Base-by-base conservation (phyloP, 2,329 filamentous ascomycete species). In the Colletotrichum camelliae region DNA sequence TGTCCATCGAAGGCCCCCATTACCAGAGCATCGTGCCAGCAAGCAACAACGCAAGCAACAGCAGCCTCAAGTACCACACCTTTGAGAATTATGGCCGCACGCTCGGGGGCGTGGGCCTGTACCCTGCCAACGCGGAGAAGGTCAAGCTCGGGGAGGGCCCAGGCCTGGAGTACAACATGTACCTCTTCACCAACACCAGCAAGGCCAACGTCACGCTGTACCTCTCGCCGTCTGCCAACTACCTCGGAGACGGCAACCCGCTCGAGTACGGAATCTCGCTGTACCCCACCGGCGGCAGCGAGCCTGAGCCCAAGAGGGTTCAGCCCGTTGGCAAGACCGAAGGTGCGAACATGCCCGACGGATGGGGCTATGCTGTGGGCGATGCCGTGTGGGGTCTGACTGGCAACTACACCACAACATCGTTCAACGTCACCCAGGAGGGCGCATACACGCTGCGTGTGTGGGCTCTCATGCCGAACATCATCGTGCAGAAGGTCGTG, bases 141-240 rank as follows among this genome's bases (percentile, higher is more conserved):
- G 86, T 91, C 39, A 83, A 86, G 3, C 80, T 88, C 1, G 84
- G 85, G 4, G 85, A 86, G 13, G 89, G 86, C 0, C 91, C 92
- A 1, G 88, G 87, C 6, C 86, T 94, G 10, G 88, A 91, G 77
- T 94, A 93, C 80, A 86, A 89, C 68, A 79, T 94, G 74, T 93
- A 92, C 82, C 86, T 92, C 15, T 93, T 92, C 84, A 90, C 88
- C 58, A 87, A 87, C 72, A 81, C 86, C 7, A 84, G 84, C 18
- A 85, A 85, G 7, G 82, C 81, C 60, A 87, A 86, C 77, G 82
- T 87, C 2, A 88, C 81, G 0, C 84, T 91, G 4, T 88, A 87
- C 80, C 84, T 92, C 74, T 90, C 89, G 10, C 89, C 89, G 0
- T 85, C 84, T 1, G 86, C 88, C 58, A 91, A 91, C 80, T 90